Evolutionary conservation across 108 stramenopile genomes (phyloP), one percentile per base, ranked within the genome.

Genomic region (Cyclotella atomus): DNA sequence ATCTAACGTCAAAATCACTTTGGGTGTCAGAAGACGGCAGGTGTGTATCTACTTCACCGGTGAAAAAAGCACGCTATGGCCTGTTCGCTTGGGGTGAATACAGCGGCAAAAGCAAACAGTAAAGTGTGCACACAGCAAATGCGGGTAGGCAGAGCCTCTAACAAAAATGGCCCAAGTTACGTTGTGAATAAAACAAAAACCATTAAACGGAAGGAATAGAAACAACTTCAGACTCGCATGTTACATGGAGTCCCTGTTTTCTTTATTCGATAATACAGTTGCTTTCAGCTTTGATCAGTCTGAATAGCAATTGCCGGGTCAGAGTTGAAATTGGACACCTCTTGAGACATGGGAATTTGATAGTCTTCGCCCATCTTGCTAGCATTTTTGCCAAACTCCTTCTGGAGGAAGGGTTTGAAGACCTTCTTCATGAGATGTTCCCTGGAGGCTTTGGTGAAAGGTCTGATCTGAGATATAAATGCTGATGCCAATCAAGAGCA

Each of bases 381-480:
- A 28, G 73, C 21, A 15, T 47, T 57, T 30, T 46, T 62, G 1
- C 59, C 73, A 62, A 91, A 82, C 21, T 83, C 87, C 52, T 69
- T 61, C 16, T 36, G n/a, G 63, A 94, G 54, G 65, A 84, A 91
- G 0, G 89, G 93, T 43, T 73, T 38, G 44, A 90, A 91, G 16
- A 83, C 57, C 24, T 85, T 61, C 5, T 73, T 60, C 84, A 92
- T 81, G 2, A 95, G 79, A 44, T 77, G 60, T 9, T 84, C 59
- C 16, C 93, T 83, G 70, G 87, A 95, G 8, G 70, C 50, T 59
- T 90, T 91, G 30, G 89, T 88, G 59, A 95, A 95, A 6, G 91
- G 91, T 2, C 93, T 91, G 1, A 86, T 69, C 50, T 87, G 91
- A 21, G 86, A 84, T 27, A 91, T 85, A 54, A 95, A 95, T 2